Evolutionary conservation across 257 asterid genomes (phyloP).

Genomic region (Anisodus acutangulus): DNA sequence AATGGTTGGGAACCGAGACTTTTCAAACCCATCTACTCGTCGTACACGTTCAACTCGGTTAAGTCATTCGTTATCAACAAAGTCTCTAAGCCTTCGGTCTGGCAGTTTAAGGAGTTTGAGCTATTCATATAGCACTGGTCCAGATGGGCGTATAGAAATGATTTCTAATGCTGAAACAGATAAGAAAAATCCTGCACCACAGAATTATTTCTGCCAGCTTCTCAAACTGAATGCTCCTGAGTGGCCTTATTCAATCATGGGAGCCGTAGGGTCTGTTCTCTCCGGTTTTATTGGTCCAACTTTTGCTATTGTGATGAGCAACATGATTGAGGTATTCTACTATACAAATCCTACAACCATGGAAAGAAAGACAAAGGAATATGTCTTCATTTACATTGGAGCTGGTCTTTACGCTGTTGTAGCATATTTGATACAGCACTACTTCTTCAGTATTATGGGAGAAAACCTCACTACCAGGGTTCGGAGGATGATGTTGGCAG

Average conservation of each 20-base stretch:
- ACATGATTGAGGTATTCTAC: conserved; percentile 96
- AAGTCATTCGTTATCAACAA: conserved; percentile 88
- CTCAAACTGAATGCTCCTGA: conserved; percentile 91
- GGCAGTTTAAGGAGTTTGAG: conserved; percentile 88
- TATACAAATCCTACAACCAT: conserved; percentile 68
- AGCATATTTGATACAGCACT: conserved; percentile 91
- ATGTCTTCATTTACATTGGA: conserved; percentile 83
- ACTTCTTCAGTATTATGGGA: conserved; percentile 97
- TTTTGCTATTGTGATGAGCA: conserved; percentile 92
- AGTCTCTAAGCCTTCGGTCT: conserved; percentile 94
- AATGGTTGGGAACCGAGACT: conserved; percentile 83
- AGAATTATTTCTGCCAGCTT: conserved; percentile 80
- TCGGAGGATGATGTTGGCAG: conserved; percentile 98
- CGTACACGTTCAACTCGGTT: conserved; percentile 86
- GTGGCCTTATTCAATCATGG: conserved; percentile 97
- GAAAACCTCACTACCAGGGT: conserved; percentile 97
- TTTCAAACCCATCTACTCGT: conserved; percentile 85
- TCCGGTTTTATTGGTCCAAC: conserved; percentile 96
- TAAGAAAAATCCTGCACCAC: conserved; percentile 80
- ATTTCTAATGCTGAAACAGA: conserved; percentile 93
- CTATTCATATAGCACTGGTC: conserved; percentile 94
- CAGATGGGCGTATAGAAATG: conserved; percentile 98
- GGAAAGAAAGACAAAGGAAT: conserved; percentile 91
- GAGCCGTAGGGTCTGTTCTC: conserved; percentile 90
- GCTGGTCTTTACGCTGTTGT: conserved; percentile 91